These are phyloP conservation scores for Coniochaeta ligniaria DNA, from an alignment of 2,329 filamentous ascomycete species.

Conservation along the genomic window DNA sequence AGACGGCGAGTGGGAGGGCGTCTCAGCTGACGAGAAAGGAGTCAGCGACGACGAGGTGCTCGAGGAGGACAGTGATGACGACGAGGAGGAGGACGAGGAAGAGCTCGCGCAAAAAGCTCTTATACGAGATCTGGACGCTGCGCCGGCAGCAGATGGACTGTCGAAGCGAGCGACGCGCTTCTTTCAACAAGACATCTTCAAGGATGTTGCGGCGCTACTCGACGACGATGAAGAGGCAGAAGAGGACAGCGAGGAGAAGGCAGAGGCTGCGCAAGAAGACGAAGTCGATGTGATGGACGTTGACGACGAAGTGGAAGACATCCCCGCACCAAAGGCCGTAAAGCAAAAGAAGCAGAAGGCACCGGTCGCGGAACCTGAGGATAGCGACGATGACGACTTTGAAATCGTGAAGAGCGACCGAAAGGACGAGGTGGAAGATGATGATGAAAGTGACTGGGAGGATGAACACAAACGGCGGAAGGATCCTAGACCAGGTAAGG, in stretches of 20 bases:
- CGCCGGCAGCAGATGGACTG: slow-evolving; percentile 48
- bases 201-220: slow-evolving; percentile 64
- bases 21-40: slow-evolving; percentile 60
- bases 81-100: slow-evolving; percentile 39
- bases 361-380: slow-evolving; percentile 17
- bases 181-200: slow-evolving; percentile 93
- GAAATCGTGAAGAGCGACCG: slow-evolving; percentile 26
- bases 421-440: slow-evolving; percentile 23
- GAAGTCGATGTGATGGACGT: slow-evolving; percentile 19
- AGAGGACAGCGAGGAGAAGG: slow-evolving; percentile 28
- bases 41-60: slow-evolving; percentile 52
- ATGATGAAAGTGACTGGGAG: slow-evolving; percentile 49
- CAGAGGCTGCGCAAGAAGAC: slow-evolving; percentile 30
- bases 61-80: slow-evolving; percentile 57
- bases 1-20: slow-evolving; percentile 88
- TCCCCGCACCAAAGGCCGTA: slow-evolving; percentile 12
- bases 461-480: slow-evolving; percentile 54
- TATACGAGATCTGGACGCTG: slow-evolving; percentile 55
- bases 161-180: slow-evolving; percentile 82
- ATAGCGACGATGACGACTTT: slow-evolving; percentile 15
- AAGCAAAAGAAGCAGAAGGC: slow-evolving; percentile 17
- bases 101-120: slow-evolving; percentile 38
- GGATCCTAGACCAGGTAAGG: slow-evolving; percentile 53
- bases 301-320: slow-evolving; percentile 28
- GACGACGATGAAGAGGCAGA: slow-evolving; percentile 32